Evolutionary conservation across 345 rosid species (phyloP).

Genomic region (Lumnitzera racemosa): DNA sequence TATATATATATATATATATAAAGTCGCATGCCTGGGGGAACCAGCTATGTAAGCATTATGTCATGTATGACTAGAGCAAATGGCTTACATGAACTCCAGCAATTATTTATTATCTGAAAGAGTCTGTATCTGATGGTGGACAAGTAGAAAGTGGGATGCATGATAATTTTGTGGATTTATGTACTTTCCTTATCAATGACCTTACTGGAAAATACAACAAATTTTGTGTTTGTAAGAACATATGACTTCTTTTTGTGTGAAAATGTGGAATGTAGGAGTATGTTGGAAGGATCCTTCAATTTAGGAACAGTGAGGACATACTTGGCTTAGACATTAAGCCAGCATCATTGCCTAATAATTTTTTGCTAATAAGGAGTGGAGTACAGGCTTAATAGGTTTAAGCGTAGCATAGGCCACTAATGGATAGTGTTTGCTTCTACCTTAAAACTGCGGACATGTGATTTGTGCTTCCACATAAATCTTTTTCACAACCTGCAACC

Average conservation of each 20-base stretch:
- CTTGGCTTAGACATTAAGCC: conserved; percentile 24
- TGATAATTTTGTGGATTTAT: too few relatives aligned
- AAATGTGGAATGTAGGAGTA: conserved; percentile 3
- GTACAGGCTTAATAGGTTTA: background rate
- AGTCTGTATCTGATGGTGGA: too few relatives aligned
- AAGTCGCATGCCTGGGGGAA: too few relatives aligned
- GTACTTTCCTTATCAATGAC: too few relatives aligned
- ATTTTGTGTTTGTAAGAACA: background rate
- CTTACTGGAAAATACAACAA: background rate
- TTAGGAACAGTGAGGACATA: conserved; percentile 7
- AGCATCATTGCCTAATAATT: conserved; percentile 9
- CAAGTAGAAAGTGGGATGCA: too few relatives aligned
- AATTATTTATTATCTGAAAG: too few relatives aligned
- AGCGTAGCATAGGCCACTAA: background rate
- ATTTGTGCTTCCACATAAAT: too few relatives aligned
- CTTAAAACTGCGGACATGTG: conserved; percentile 1
- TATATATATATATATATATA: too few relatives aligned
- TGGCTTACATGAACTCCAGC: too few relatives aligned
- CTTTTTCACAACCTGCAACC: too few relatives aligned
- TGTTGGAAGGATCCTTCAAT: background rate
- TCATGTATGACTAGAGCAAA: too few relatives aligned
- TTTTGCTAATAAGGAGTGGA: background rate
- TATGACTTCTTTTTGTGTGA: background rate
- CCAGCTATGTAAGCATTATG: too few relatives aligned
- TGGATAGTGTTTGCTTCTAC: background rate